These are phyloP conservation scores for Auricularia sp. DNA, from an alignment of 768 basidiomycete genomes.

Conservation along the genomic window DNA sequence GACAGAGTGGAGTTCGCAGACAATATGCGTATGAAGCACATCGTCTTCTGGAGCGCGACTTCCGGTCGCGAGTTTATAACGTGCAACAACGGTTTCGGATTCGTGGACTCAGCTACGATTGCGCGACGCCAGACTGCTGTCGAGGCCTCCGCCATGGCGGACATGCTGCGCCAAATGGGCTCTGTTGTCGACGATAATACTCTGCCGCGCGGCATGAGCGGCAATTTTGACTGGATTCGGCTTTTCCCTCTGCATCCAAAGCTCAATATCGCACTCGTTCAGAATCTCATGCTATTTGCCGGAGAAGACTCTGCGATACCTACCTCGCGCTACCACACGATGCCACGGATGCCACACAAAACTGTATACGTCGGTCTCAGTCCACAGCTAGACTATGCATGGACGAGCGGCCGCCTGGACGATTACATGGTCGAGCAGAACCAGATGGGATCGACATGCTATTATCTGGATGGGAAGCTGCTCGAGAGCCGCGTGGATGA, in stretches of 20 bases:
- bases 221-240: background rate
- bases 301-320: background rate
- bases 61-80: background rate
- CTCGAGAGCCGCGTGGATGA: background rate
- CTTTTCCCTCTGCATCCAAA: background rate
- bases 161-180: background rate
- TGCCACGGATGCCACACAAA: background rate
- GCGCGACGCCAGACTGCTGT: too few species aligned
- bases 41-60: conserved; percentile 2
- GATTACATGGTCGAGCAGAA: too few species aligned
- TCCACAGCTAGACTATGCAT: too few species aligned
- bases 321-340: background rate
- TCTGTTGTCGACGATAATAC: background rate
- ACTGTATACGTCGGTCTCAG: too few species aligned
- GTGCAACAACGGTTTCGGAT: background rate
- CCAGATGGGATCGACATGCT: too few species aligned
- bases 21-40: background rate
- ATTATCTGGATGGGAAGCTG: background rate
- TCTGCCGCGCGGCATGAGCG: too few species aligned
- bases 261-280: background rate
- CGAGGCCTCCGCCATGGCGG: background rate
- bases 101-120: background rate
- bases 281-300: background rate
- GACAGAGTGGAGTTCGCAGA: conserved; percentile 1
- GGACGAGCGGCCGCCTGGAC: too few species aligned